A percentile compares a stretch with the other conserved stretches of the same genome.
Conservation (phyloP, 2,329 filamentous ascomycete genomes). For the Paecilomyces formosus region DNA sequence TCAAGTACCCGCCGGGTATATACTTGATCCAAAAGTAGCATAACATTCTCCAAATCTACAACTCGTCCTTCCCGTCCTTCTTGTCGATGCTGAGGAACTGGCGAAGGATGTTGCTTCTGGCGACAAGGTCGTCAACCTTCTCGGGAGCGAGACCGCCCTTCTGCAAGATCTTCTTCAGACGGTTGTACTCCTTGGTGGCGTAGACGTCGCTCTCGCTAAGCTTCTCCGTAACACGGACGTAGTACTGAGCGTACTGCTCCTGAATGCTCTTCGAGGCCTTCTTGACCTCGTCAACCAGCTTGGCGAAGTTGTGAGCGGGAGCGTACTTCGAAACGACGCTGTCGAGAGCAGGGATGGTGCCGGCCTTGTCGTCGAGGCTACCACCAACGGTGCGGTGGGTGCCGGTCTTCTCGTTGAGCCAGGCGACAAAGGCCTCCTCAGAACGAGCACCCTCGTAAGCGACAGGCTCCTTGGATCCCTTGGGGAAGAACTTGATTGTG, state of each 20-base stretch:
- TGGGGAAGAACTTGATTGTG: conserved; percentile 96
- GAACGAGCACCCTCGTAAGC: conserved; percentile 68
- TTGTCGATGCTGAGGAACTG: conserved; percentile 57
- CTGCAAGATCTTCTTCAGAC: conserved; percentile 70
- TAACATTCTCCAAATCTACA: conserved; percentile 42
- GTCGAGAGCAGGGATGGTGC: conserved; percentile 75
- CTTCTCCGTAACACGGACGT: conserved; percentile 86
- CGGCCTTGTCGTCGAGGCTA: conserved; percentile 67
- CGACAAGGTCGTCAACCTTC: conserved; percentile 83
- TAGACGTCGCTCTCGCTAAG: conserved; percentile 68
- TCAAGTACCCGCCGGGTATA: background rate
- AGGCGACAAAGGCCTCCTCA: conserved; percentile 69
- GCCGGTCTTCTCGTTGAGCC: conserved; percentile 81
- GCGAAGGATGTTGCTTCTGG: conserved; percentile 79
- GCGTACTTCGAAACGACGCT: conserved; percentile 64
- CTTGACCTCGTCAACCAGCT: conserved; percentile 63
- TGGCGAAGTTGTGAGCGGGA: conserved; percentile 54
- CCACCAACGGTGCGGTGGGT: conserved; percentile 80
- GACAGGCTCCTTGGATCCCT: conserved; percentile 65
- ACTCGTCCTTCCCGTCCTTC: conserved; percentile 57
- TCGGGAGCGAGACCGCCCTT: conserved; percentile 79
- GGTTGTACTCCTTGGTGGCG: conserved; percentile 74
- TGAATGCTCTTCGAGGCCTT: conserved; percentile 61
- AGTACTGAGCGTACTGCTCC: conserved; percentile 87
- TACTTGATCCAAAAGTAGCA: background rate